Base-by-base conservation (phyloP, 2,329 filamentous ascomycete genomes). In the Rutstroemia sp. region DNA sequence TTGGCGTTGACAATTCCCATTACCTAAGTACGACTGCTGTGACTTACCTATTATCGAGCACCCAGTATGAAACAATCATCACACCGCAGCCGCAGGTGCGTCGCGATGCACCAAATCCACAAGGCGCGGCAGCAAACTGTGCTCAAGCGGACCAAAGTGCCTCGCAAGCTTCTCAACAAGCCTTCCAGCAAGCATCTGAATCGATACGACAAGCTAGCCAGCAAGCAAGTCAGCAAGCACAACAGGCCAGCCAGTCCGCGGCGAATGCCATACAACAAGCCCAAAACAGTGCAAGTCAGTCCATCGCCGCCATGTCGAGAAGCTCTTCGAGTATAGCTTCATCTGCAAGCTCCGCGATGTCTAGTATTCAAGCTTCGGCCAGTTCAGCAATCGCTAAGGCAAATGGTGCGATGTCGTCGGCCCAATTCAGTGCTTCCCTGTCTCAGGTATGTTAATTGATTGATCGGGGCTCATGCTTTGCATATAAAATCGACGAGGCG, bases 51-150 rank as follows among this genome's bases (percentile, higher is more conserved):
- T 19, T 23, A 25, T n/a, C 19, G 8, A 47, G 10, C 44, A 47
- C 44, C 16, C 44, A 27, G 14, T 56, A 62, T 50, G 39, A 17
- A n/a, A 42, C 59, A 34, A 49, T 63, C 12, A 64, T 65, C 19
- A 68, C 65, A 48, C 41, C 64, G 42, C 41, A 60, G 17, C 62
- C 65, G 55, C 57, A 63, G 39, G 61, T 66, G 47, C 63, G 61
- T 46, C 61, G 64, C 51, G 56, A 60, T 57, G 56, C 61, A 14
- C 51, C 58, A 27, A 52, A 60, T 27, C 63, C 61, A 53, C 65
- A 67, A 48, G 50, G 60, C 48, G 48, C 51, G 52, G 51, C 37
- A 8, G 54, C 55, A 39, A 49, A 42, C 8, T 60, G 61, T 48
- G 55, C 58, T 16, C 60, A 66, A 55, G 61, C 62, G 12, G 51